Evolutionary conservation across 441 rosid genomes (phyloP).

Genomic region (Flueggea neowawraea): DNA sequence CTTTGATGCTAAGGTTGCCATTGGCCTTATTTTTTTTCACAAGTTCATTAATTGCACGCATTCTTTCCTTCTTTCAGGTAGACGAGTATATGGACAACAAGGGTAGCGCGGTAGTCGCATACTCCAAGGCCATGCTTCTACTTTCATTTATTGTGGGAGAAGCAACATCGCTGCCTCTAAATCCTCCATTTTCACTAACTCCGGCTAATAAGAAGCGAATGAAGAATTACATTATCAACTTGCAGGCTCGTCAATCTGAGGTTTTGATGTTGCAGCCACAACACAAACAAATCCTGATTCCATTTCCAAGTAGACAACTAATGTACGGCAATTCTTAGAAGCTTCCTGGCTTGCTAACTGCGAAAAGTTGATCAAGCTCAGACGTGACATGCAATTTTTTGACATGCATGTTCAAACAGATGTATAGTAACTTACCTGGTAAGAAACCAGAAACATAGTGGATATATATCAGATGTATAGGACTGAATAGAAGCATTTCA

Average conservation of each 20-base stretch:
- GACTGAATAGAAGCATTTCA: not conserved
- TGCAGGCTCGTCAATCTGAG: slow-evolving; percentile 56
- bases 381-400: slow-evolving; percentile 16
- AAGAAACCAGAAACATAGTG: not conserved
- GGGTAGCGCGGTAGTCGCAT: slow-evolving; percentile 45
- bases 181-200: slow-evolving; percentile 55
- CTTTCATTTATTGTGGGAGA: slow-evolving; percentile 68
- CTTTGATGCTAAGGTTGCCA: not conserved
- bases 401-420: slow-evolving; percentile 16
- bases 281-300: slow-evolving; percentile 13
- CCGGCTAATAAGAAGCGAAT: slow-evolving; percentile 48
- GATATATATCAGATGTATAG: slow-evolving; percentile 6
- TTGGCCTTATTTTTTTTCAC: not conserved
- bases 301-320: slow-evolving; percentile 20
- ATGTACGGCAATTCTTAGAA: slow-evolving; percentile 18
- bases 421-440: not conserved
- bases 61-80: slow-evolving; percentile 35
- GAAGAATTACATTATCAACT: slow-evolving; percentile 47
- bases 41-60: not conserved
- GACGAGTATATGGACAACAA: slow-evolving; percentile 60
- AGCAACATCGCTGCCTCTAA: slow-evolving; percentile 56
- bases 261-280: slow-evolving; percentile 23
- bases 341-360: not conserved
- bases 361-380: slow-evolving; percentile 7
- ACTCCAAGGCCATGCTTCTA: slow-evolving; percentile 72